Percentiles rank a stretch among this genome's conserved stretches.
Evolutionary conservation across 2,329 filamentous ascomycete genomes (phyloP).

Genomic region (Exophiala sp.): DNA sequence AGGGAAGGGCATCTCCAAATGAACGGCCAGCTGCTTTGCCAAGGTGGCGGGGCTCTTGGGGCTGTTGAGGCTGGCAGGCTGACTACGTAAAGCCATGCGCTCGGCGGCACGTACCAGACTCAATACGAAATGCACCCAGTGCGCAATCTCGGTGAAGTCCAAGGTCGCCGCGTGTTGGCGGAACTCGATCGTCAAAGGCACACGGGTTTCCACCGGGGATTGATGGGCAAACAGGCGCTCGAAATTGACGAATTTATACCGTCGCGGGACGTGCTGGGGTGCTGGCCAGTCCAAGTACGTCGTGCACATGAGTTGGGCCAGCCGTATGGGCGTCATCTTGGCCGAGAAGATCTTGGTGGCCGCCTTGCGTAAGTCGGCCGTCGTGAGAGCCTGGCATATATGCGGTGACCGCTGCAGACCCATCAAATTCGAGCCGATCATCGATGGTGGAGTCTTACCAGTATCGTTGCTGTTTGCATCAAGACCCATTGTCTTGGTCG

Average conservation of each 20-base stretch:
- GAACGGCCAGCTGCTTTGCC: background rate
- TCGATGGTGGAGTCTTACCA: too few species aligned
- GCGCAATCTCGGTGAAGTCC: constrained; percentile 7
- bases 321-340: constrained; percentile 6
- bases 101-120: constrained; percentile 10
- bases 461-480: too few species aligned
- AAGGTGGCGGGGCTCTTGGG: background rate
- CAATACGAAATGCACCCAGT: constrained; percentile 11
- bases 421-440: constrained; percentile 6
- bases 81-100: background rate
- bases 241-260: constrained; percentile 12
- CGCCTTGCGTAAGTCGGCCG: background rate
- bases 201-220: background rate
- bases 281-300: background rate
- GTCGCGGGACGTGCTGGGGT: background rate
- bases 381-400: background rate
- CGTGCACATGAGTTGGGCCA: constrained; percentile 5
- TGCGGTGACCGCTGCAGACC: constrained; percentile 2
- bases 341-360: constrained; percentile 8
- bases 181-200: constrained; percentile 12
- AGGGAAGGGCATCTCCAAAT: background rate
- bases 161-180: constrained; percentile 4
- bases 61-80: background rate
- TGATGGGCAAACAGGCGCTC: background rate
- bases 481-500: too few species aligned